phyloP scores from a whole-genome alignment of 2,329 filamentous ascomycete species.

The Fusarium zealandicum region DNA sequence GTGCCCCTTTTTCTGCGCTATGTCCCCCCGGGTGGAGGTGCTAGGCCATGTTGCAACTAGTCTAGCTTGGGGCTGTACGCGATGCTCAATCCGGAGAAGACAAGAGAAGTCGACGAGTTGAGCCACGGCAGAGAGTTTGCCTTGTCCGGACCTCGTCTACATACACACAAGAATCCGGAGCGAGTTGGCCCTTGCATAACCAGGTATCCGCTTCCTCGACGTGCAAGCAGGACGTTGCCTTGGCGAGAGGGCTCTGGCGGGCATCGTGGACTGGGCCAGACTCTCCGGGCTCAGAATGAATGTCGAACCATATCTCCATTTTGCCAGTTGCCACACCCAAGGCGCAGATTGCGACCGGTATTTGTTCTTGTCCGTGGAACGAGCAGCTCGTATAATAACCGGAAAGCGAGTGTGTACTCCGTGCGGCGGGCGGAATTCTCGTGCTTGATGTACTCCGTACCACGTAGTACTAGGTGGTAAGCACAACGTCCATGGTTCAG shows the following conservation, averaged over 20 bases:
- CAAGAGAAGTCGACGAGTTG: not conserved
- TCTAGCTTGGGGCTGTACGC: not conserved
- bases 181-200: conserved; percentile 30
- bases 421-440: too few species aligned
- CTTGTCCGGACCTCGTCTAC: conserved; percentile 18
- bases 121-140: conserved; percentile 1
- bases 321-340: conserved; percentile 4
- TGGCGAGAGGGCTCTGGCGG: too few species aligned
- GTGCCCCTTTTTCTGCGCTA: conserved; percentile 10
- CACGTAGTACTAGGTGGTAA: too few species aligned
- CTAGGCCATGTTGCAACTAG: conserved; percentile 9
- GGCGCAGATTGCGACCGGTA: not conserved
- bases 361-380: too few species aligned
- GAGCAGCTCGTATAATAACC: too few species aligned
- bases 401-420: too few species aligned
- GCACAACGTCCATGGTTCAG: not conserved
- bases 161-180: too few species aligned
- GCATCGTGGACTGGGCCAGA: conserved; percentile 1
- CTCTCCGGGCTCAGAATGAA: not conserved
- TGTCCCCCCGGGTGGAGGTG: not conserved
- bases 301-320: too few species aligned
- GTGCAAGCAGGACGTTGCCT: conserved; percentile 23
- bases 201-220: conserved; percentile 25
- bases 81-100: conserved; percentile 19
- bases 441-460: conserved; percentile 10